phyloP scores from a whole-genome alignment of 2,329 filamentous ascomycete species.

The Cytospora piceae region DNA sequence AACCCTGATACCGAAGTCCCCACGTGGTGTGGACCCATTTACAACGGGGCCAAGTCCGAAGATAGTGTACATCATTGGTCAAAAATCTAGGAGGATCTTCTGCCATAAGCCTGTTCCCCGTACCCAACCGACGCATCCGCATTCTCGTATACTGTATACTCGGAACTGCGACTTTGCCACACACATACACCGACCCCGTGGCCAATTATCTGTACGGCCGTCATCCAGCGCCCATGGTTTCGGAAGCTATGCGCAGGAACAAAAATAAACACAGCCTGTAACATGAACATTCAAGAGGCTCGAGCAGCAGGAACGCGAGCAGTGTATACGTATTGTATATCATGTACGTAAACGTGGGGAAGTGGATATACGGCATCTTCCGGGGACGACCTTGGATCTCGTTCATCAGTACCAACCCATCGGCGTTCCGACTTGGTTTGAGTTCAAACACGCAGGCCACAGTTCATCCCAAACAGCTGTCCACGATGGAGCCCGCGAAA shows the following conservation, averaged over 20 bases:
- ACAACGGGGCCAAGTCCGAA: neutral
- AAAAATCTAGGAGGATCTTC: too few species aligned
- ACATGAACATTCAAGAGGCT: neutral
- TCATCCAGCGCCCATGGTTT: neutral
- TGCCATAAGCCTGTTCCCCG: too few species aligned
- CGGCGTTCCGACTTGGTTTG: neutral
- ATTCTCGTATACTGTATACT: too few species aligned
- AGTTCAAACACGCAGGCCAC: slow-evolving; percentile 4
- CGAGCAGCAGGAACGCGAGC: neutral
- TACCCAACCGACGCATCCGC: too few species aligned
- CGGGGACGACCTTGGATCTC: neutral
- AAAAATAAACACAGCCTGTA: neutral
- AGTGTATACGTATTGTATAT: neutral
- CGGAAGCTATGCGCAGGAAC: too few species aligned
- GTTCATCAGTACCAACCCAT: slow-evolving; percentile 2
- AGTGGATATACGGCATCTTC: neutral
- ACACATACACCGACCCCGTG: too few species aligned
- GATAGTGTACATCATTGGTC: neutral
- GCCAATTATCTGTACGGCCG: too few species aligned
- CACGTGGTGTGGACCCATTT: neutral
- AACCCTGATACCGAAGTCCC: neutral
- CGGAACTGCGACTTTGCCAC: neutral
- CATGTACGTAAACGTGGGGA: neutral
- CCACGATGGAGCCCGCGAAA: slow-evolving; percentile 11
- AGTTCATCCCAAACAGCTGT: slow-evolving; percentile 4